These are phyloP conservation scores for Saccharomyces kudriavzevii DNA, from an alignment of 805 yeast genomes.

Conservation along the genomic window DNA sequence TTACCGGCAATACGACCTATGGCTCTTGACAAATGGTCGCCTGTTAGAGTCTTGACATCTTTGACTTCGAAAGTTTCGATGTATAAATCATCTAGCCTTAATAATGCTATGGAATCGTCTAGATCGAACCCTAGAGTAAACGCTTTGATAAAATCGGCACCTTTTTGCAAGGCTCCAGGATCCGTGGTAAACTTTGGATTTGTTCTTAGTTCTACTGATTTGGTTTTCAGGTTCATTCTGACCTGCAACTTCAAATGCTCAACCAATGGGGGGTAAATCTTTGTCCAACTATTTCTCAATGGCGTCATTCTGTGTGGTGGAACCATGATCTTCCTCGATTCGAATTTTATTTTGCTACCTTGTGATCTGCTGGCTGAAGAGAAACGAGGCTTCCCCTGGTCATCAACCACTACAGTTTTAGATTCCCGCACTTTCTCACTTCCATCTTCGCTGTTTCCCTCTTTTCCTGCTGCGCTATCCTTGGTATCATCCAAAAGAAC, in stretches of 20 bases:
- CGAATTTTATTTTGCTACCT: slow-evolving; percentile 61
- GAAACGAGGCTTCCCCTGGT: slow-evolving; percentile 81
- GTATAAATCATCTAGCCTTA: slow-evolving; percentile 90
- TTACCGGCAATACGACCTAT: slow-evolving; percentile 99
- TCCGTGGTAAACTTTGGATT: slow-evolving; percentile 73
- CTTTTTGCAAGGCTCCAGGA: slow-evolving; percentile 92
- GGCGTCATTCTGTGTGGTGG: slow-evolving; percentile 98
- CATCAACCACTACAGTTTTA: slow-evolving; percentile 45
- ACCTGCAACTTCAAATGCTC: slow-evolving; percentile 93
- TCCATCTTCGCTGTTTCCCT: slow-evolving; percentile 17
- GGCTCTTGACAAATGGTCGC: slow-evolving; percentile 96
- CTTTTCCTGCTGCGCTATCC: not conserved
- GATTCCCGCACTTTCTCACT: slow-evolving; percentile 15
- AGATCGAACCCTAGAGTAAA: slow-evolving; percentile 94
- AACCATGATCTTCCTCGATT: slow-evolving; percentile 80
- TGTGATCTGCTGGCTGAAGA: slow-evolving; percentile 58
- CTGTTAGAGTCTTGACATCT: slow-evolving; percentile 90
- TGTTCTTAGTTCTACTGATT: slow-evolving; percentile 81
- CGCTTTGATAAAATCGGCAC: slow-evolving; percentile 94
- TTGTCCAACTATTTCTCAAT: slow-evolving; percentile 80
- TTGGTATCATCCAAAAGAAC: slow-evolving; percentile 12
- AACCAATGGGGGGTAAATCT: slow-evolving; percentile 90
- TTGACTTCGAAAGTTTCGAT: slow-evolving; percentile 95
- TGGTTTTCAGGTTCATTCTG: slow-evolving; percentile 85
- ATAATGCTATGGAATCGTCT: slow-evolving; percentile 91